Percentiles rank a stretch among this genome's conserved stretches.
Evolutionary conservation across 345 rosid species (phyloP).

Genomic region (Mangifera indica): DNA sequence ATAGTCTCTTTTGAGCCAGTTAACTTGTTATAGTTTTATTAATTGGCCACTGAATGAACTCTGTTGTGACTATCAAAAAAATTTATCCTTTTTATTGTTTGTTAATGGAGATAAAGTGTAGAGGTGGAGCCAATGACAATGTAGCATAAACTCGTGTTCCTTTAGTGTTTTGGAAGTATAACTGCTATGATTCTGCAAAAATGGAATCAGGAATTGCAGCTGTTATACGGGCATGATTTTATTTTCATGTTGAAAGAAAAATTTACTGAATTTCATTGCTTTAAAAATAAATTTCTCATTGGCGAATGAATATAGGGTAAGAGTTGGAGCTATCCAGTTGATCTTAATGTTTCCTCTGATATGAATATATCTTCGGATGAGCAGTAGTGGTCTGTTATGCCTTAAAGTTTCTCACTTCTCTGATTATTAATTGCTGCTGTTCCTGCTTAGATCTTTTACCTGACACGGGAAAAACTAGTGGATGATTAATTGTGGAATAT

Average conservation of each 20-base stretch:
- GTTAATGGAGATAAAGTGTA: constrained; percentile 23
- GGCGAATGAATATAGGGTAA: neutral
- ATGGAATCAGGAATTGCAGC: neutral
- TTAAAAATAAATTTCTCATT: constrained; percentile 3
- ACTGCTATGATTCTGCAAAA: neutral
- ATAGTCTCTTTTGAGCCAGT: neutral
- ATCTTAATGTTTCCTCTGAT: neutral
- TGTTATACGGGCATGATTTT: neutral
- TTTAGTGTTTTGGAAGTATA: neutral
- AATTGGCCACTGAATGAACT: neutral
- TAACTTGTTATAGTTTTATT: neutral
- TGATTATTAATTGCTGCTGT: neutral
- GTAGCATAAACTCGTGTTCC: neutral
- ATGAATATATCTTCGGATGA: neutral
- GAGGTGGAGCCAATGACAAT: neutral
- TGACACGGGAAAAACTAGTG: neutral
- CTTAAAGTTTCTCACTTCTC: neutral
- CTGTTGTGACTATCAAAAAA: too few relatives aligned
- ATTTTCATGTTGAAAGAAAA: neutral
- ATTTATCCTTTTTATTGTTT: too few relatives aligned
- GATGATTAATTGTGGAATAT: neutral
- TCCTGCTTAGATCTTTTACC: neutral
- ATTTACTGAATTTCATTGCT: neutral
- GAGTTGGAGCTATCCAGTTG: neutral
- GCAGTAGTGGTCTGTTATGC: neutral